Evolutionary conservation across 2,329 filamentous ascomycete genomes (phyloP).

Genomic region (Zasmidium cellare): DNA sequence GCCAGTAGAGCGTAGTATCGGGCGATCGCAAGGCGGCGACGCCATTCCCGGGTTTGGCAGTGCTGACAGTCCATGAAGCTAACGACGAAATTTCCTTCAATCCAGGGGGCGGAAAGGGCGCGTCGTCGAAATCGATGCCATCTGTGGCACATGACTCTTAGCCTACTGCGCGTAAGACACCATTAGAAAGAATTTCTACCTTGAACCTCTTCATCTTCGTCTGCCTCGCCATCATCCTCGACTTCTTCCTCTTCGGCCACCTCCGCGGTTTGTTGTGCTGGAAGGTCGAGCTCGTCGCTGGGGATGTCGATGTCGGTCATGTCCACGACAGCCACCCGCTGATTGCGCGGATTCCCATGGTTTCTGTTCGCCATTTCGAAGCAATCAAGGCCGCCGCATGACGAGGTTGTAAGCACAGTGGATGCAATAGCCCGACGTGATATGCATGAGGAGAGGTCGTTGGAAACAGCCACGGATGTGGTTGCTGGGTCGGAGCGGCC

Average conservation of each 20-base stretch:
- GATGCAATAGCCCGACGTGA: too few relatives aligned
- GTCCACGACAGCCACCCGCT: conserved; percentile 10
- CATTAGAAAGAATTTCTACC: conserved; percentile 13
- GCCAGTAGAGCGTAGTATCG: conserved; percentile 74
- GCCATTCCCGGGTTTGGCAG: conserved; percentile 76
- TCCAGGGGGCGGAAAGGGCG: conserved; percentile 40
- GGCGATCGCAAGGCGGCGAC: conserved; percentile 75
- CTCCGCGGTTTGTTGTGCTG: conserved; percentile 6
- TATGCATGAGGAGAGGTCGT: too few relatives aligned
- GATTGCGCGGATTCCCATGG: background rate
- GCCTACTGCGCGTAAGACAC: background rate
- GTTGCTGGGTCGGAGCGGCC: too few relatives aligned
- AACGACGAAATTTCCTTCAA: conserved; percentile 84
- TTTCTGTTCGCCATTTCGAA: background rate
- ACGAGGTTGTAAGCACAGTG: too few relatives aligned
- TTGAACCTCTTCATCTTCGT: conserved; percentile 23
- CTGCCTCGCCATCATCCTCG: conserved; percentile 30
- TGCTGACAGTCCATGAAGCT: conserved; percentile 79
- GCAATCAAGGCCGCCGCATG: too few relatives aligned
- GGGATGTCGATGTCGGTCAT: conserved; percentile 12
- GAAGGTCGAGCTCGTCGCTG: conserved; percentile 19
- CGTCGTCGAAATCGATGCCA: conserved; percentile 42
- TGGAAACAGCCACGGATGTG: too few relatives aligned
- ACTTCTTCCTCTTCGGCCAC: conserved; percentile 9
- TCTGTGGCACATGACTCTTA: conserved; percentile 6